Evolutionary conservation across 208 protist genomes (phyloP), one percentile per base, ranked within the genome.

Genomic region (Wallacemonas rigidus): DNA sequence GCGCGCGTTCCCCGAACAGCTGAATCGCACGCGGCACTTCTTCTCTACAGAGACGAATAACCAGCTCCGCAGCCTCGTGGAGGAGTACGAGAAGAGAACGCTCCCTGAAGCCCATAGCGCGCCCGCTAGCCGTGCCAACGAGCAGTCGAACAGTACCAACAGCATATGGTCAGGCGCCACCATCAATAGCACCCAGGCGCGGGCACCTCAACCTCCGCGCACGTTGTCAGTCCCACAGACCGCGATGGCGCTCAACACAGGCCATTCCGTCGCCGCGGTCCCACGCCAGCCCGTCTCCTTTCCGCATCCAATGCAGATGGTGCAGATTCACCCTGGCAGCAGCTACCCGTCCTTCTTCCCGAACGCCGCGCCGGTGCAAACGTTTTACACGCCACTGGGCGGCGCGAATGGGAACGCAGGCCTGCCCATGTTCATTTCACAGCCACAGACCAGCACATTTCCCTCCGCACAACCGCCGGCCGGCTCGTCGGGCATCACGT

Each of bases 11-110:
- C 87, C 80, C 26, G 80, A 75, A 3, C 74, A 77, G 68, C 63
- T 86, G 4, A 72, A 94, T 61, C 72, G 92, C 9, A 94, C 89
- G 2, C 71, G 82, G 4, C 39, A 36, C n/a, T 38, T 88, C 40
- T 54, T 82, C n/a, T 75, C 70, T 36, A 17, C 12, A 3, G 15
- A 3, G 44, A 14, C 45, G n/a, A 48, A 61, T 11, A 6, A 6
- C 8, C 56, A 43, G 36, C 56, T 54, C 4, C 61, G 61, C 61
- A 1, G 6, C 5, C 26, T 67, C 1, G 61, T 54, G 8, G 61
- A 54, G 47, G 61, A 54, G 14, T 35, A 48, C 47, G 61, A 67
- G 35, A 54, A 67, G 43, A 7, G 61, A 15, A 40, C 36, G 12
- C 9, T 15, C 8, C 4, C 36, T 6, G 56, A 62, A 7, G 17